phyloP scores from a whole-genome alignment of 176 grass and related monocot genomes.

The Cenchrus americanus region DNA sequence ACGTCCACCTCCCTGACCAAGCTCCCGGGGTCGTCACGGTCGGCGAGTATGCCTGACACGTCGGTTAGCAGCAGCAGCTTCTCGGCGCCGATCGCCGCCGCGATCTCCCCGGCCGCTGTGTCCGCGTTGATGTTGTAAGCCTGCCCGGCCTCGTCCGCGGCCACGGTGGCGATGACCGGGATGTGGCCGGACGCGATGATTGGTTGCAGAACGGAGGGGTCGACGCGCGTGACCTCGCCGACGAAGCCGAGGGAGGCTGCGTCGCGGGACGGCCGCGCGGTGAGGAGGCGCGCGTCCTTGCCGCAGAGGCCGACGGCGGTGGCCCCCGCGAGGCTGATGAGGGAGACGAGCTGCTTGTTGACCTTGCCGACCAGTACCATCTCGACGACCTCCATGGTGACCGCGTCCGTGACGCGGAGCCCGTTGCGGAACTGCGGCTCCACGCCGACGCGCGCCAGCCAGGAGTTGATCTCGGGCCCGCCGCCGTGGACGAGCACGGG shows the following conservation, averaged over 20 bases:
- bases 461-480: constrained; percentile 81
- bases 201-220: constrained; percentile 64
- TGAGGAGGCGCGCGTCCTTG: constrained; percentile 78
- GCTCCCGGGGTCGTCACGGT: constrained; percentile 63
- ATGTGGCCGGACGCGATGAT: constrained; percentile 72
- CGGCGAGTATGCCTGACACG: constrained; percentile 66
- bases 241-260: constrained; percentile 71
- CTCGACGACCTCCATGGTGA: constrained; percentile 82
- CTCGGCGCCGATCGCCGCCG: constrained; percentile 68
- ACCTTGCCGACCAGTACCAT: constrained; percentile 91
- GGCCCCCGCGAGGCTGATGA: constrained; percentile 66
- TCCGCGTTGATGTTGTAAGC: constrained; percentile 93
- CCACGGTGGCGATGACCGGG: constrained; percentile 86
- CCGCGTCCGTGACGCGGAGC: constrained; percentile 75
- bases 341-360: constrained; percentile 88
- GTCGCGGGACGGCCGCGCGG: constrained; percentile 56
- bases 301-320: constrained; percentile 81
- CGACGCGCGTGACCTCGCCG: constrained; percentile 66
- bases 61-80: constrained; percentile 85
- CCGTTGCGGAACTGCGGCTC: constrained; percentile 73
- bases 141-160: constrained; percentile 70
- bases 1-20: constrained; percentile 80
- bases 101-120: constrained; percentile 78
- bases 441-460: constrained; percentile 57
- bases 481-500: constrained; percentile 84